Evolutionary conservation across 192 early-diverging fungal species (phyloP), one percentile per base, ranked within the genome.

Genomic region (Podila minutissima): DNA sequence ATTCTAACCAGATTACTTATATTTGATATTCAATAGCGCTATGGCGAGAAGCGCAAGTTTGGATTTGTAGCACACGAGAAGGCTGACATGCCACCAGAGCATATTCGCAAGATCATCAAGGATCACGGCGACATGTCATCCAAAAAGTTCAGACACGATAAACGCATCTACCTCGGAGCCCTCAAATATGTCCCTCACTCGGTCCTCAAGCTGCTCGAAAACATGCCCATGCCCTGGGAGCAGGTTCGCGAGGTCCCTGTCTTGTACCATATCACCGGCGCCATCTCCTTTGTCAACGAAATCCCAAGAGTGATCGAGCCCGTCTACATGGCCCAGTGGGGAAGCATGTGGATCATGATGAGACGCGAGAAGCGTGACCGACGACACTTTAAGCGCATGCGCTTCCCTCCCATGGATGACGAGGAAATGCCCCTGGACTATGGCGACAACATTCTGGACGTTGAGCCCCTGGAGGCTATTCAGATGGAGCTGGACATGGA

Each of bases 221-320:
- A 98, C 75, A 99, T 99, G 96, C 98, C 96, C n/a, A 98, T 98
- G 98, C 98, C 98, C 2, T 99, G 98, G 98, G 98, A 99, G 86
- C 97, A 98, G 72, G 91, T 95, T 71, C 92, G 97, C 75, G 97
- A 99, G 74, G 97, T 99, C 15, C 91, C 94, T 8, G 96, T 97
- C 24, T 87, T 98, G 31, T 99, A 99, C 85, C 98, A 99, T 82
- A 94, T 98, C 49, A 98, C 97, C 11, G 98, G 98, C 58, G 98
- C 98, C 29, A 98, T 99, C 66, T 97, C 98, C 0, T 98, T 99
- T 87, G 96, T 98, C 61, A 97, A 98, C 81, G 95, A 98, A 75
- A 92, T 96, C n/a, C 90, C 89, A 17, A 93, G 95, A 90, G 98
- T 99, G 12, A 92, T 98, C 35, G 98, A 99, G 84, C 98, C 98